Evolutionary conservation across 768 basidiomycete species (phyloP).

Genomic region (Kwoniella sp.): DNA sequence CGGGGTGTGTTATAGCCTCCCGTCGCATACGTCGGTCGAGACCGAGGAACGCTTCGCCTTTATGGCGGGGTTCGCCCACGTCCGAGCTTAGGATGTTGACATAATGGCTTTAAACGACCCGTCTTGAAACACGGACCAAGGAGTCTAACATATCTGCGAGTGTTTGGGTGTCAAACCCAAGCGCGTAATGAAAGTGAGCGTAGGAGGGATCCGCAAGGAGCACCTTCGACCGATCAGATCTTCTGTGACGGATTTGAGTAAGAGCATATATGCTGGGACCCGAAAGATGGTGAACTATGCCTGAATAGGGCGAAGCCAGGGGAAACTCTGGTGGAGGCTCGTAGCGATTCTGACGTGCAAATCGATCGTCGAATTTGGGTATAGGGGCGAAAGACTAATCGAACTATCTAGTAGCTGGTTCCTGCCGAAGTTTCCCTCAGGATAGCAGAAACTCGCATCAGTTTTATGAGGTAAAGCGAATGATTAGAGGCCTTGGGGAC

Average conservation of each 20-base stretch:
- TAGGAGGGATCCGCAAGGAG: slow-evolving; percentile 64
- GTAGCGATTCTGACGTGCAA: slow-evolving; percentile 96
- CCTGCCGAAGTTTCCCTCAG: slow-evolving; percentile 75
- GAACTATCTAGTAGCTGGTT: slow-evolving; percentile 91
- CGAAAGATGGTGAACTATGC: slow-evolving; percentile 90
- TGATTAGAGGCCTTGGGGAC: slow-evolving; percentile 83
- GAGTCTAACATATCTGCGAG: slow-evolving; percentile 82
- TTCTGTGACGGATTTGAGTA: slow-evolving; percentile 74
- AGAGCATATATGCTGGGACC: slow-evolving; percentile 83
- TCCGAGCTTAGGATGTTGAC: slow-evolving; percentile 72
- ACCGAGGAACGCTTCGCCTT: slow-evolving; percentile 67
- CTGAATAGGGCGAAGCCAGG: slow-evolving; percentile 89
- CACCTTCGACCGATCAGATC: slow-evolving; percentile 74
- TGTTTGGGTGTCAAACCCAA: slow-evolving; percentile 73
- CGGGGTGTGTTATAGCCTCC: slow-evolving; percentile 68
- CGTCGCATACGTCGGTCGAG: slow-evolving; percentile 63
- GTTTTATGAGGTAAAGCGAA: slow-evolving; percentile 66
- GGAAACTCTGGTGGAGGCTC: slow-evolving; percentile 95
- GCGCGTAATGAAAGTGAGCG: slow-evolving; percentile 73
- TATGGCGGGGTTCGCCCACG: slow-evolving; percentile 62
- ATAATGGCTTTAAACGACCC: slow-evolving; percentile 77
- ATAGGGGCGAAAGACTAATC: slow-evolving; percentile 96
- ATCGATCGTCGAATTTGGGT: slow-evolving; percentile 93
- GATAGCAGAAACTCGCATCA: slow-evolving; percentile 59
- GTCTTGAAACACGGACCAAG: slow-evolving; percentile 85